These are phyloP conservation scores for Allantophomopsis cytisporea DNA, from an alignment of 2,329 filamentous ascomycete genomes.

Conservation along the genomic window DNA sequence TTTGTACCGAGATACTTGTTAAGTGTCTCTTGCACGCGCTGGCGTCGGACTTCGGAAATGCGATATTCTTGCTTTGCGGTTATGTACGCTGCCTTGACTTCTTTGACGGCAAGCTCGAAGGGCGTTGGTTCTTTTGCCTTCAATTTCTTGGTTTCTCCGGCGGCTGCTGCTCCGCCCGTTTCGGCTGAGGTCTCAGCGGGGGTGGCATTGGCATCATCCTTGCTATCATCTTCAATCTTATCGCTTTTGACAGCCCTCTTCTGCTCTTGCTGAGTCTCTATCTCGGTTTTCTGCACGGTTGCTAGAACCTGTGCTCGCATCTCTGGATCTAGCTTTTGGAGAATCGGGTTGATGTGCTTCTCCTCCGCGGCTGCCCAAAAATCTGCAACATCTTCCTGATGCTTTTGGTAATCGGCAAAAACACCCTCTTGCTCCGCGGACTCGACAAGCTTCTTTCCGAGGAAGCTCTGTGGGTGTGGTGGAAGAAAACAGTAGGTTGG, in stretches of 20 bases:
- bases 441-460: conserved; percentile 75
- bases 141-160: conserved; percentile 3
- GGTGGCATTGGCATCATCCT: not conserved
- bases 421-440: conserved; percentile 61
- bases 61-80: conserved; percentile 76
- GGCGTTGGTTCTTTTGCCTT: conserved; percentile 23
- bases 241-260: not conserved
- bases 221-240: not conserved
- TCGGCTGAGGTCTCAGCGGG: not conserved
- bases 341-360: conserved; percentile 60
- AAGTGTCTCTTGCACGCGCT: conserved; percentile 63
- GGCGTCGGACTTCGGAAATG: conserved; percentile 56
- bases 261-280: conserved; percentile 6
- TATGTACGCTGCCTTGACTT: conserved; percentile 72
- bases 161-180: not conserved
- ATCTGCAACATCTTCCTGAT: conserved; percentile 63
- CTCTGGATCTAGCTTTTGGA: conserved; percentile 48
- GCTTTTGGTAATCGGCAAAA: conserved; percentile 50
- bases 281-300: conserved; percentile 33
- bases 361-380: conserved; percentile 82
- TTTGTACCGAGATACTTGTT: conserved; percentile 67
- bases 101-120: conserved; percentile 52
- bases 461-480: conserved; percentile 75
- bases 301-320: conserved; percentile 48
- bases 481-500: conserved; percentile 87